Evolutionary conservation across 768 basidiomycete genomes (phyloP).

Genomic region (Lactarius deliciosus): DNA sequence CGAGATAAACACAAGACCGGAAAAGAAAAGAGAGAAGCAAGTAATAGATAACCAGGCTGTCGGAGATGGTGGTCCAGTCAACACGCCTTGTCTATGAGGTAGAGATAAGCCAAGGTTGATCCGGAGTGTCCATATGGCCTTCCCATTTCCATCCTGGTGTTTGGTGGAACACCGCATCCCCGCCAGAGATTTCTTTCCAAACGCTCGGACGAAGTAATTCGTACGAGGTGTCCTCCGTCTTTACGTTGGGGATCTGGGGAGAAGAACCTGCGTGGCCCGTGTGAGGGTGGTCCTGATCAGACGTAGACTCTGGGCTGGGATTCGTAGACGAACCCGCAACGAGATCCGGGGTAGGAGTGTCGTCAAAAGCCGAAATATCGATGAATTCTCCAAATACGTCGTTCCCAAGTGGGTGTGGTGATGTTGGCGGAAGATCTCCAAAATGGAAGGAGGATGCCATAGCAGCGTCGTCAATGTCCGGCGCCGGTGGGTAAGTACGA

Average conservation of each 20-base stretch:
- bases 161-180: constrained; percentile 67
- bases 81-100: constrained; percentile 45
- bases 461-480: constrained; percentile 44
- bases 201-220: constrained; percentile 56
- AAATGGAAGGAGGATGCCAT: constrained; percentile 29
- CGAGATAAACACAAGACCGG: constrained; percentile 27
- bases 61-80: constrained; percentile 30
- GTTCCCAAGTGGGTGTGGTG: constrained; percentile 35
- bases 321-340: constrained; percentile 70
- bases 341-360: constrained; percentile 74
- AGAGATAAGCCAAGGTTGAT: constrained; percentile 75
- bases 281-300: constrained; percentile 51
- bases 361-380: constrained; percentile 60
- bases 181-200: constrained; percentile 73
- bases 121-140: constrained; percentile 58
- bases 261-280: constrained; percentile 44
- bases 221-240: constrained; percentile 41
- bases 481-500: constrained; percentile 47
- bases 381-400: constrained; percentile 63
- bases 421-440: constrained; percentile 35
- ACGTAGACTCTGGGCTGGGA: constrained; percentile 72
- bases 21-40: constrained; percentile 19
- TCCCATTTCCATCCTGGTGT: constrained; percentile 71
- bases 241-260: constrained; percentile 46
- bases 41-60: constrained; percentile 26